Conservation (phyloP, 1,284 basidiomycete species). For the Heterobasidion occidentale region DNA sequence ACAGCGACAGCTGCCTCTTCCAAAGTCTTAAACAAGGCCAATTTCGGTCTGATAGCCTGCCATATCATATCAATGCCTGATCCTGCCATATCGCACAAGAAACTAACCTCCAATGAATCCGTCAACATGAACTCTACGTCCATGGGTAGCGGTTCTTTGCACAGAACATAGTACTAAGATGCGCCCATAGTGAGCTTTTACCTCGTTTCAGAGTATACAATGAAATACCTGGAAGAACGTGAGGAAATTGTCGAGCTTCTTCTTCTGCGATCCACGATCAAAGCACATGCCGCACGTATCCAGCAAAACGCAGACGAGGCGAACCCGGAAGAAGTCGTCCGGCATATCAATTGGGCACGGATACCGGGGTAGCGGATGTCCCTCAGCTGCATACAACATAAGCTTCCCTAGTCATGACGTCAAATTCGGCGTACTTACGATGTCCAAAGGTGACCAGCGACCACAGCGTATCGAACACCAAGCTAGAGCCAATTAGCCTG, state of each 20-base stretch:
- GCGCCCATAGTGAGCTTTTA: background rate
- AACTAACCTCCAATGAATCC: constrained; percentile 81
- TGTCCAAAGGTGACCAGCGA: constrained; percentile 94
- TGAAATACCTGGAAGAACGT: constrained; percentile 81
- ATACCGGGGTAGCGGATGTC: constrained; percentile 80
- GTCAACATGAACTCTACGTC: constrained; percentile 96
- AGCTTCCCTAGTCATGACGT: constrained; percentile 7
- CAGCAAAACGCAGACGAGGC: constrained; percentile 86
- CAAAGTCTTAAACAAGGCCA: constrained; percentile 60
- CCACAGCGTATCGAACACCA: constrained; percentile 95
- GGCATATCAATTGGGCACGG: constrained; percentile 79
- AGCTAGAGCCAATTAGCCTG: constrained; percentile 80
- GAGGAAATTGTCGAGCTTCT: constrained; percentile 89
- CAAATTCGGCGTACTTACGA: constrained; percentile 46
- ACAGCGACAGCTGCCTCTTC: constrained; percentile 83
- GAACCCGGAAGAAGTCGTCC: constrained; percentile 93
- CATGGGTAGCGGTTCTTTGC: constrained; percentile 88
- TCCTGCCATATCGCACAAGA: constrained; percentile 1
- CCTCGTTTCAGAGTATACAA: background rate
- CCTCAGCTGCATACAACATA: constrained; percentile 54
- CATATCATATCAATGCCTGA: constrained; percentile 5
- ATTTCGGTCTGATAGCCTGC: constrained; percentile 76
- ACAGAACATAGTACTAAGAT: constrained; percentile 74
- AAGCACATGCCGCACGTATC: constrained; percentile 99
- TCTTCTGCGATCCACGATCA: constrained; percentile 84